Percentiles rank a stretch among this genome's conserved stretches.
These are phyloP conservation scores for Candida montana DNA, from an alignment of 805 yeast genomes.

Conservation along the genomic window DNA sequence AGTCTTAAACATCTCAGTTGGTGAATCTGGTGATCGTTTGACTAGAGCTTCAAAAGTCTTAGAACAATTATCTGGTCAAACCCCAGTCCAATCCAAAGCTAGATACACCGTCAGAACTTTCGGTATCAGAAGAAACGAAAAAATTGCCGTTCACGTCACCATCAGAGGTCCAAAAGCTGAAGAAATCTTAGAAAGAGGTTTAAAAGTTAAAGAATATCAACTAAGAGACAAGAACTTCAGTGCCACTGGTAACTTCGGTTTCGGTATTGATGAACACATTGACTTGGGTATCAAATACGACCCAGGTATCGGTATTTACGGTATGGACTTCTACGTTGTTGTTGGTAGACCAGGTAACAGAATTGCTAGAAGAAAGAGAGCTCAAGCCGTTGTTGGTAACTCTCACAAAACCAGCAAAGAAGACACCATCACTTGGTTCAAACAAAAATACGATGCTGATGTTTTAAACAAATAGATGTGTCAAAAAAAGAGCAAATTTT, in stretches of 20 bases:
- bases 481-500: conserved; percentile 9
- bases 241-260: conserved; percentile 99
- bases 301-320: conserved; percentile 99
- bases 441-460: conserved; percentile 99
- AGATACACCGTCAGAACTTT: conserved; percentile 99
- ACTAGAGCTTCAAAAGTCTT: conserved; percentile 99
- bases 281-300: conserved; percentile 99
- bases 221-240: conserved; percentile 92
- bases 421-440: conserved; percentile 97
- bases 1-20: conserved; percentile 99
- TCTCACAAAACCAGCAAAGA: conserved; percentile 87
- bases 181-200: conserved; percentile 99
- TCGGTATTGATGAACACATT: conserved; percentile 99
- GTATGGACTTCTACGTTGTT: conserved; percentile 99
- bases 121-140: conserved; percentile 99
- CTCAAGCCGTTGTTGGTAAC: conserved; percentile 83
- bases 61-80: conserved; percentile 99
- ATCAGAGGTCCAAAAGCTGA: conserved; percentile 99
- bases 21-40: conserved; percentile 99
- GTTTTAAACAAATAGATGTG: conserved; percentile 70
- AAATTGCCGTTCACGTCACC: conserved; percentile 98
- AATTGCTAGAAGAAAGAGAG: conserved; percentile 98
- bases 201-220: conserved; percentile 99
- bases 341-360: conserved; percentile 99
- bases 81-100: conserved; percentile 99